A percentile compares a stretch with the other conserved stretches of the same genome.
Conservation (phyloP, 2,329 filamentous ascomycete species). For the Monosporascus sp. region DNA sequence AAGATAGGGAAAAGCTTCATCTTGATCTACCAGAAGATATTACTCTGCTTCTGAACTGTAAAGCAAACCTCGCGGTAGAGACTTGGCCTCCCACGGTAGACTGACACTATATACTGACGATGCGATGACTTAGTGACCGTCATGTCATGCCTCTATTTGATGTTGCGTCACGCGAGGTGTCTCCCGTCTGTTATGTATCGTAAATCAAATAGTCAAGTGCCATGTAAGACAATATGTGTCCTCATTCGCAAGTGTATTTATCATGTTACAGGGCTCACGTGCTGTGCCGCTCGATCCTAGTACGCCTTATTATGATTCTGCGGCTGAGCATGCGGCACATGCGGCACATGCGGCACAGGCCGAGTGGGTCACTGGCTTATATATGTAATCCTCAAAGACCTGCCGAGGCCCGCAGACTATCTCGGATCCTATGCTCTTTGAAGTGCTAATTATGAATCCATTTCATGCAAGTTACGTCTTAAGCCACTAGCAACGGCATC, state of each 20-base stretch:
- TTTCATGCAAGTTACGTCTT: too few relatives aligned
- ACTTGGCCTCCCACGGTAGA: too few relatives aligned
- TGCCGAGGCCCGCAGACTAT: constrained; percentile 2
- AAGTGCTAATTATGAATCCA: too few relatives aligned
- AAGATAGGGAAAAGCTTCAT: constrained; percentile 4
- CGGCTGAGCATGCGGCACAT: constrained; percentile 3
- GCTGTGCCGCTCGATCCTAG: neutral
- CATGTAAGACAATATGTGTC: too few relatives aligned
- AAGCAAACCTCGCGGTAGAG: too few relatives aligned
- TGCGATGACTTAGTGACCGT: neutral
- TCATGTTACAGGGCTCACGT: constrained; percentile 1
- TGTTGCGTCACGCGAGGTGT: neutral
- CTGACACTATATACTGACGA: constrained; percentile 5
- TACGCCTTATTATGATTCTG: neutral
- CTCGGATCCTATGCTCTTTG: neutral
- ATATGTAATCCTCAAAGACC: neutral
- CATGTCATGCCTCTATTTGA: constrained; percentile 2
- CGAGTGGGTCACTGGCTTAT: neutral
- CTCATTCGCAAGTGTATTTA: neutral
- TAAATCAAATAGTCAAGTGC: constrained; percentile 7
- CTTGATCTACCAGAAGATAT: neutral
- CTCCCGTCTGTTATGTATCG: neutral
- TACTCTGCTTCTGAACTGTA: too few relatives aligned
- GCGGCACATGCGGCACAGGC: too few relatives aligned
- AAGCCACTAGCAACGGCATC: too few relatives aligned